Percentiles rank a stretch among this genome's conserved stretches.
Evolutionary conservation across 495 filamentous ascomycete species (phyloP).

Genomic region (Aspergillus conjunctus): DNA sequence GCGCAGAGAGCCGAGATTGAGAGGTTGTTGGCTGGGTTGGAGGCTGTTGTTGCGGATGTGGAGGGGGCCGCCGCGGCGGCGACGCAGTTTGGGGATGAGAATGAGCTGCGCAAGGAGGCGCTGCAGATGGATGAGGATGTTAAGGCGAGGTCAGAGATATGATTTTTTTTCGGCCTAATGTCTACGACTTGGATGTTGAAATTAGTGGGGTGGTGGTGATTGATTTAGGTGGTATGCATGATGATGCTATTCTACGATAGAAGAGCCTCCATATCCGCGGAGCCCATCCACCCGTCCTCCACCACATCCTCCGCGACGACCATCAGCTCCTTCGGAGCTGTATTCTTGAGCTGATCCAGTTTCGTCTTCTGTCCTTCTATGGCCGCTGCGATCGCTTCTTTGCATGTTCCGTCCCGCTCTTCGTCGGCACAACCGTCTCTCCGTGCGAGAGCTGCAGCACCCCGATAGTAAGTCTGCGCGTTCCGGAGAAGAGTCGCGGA

Average conservation of each 20-base stretch:
- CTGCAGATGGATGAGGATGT: slow-evolving; percentile 48
- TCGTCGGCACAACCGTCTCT: slow-evolving; percentile 46
- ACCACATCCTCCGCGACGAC: slow-evolving; percentile 50
- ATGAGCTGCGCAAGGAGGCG: slow-evolving; percentile 46
- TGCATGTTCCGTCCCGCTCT: slow-evolving; percentile 48
- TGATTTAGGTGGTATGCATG: slow-evolving; percentile 11
- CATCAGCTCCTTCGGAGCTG: slow-evolving; percentile 34
- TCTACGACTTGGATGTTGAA: neutral
- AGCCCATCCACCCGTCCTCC: slow-evolving; percentile 50
- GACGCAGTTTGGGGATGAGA: slow-evolving; percentile 41
- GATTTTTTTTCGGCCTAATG: slow-evolving; percentile 5
- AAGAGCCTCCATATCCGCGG: slow-evolving; percentile 38
- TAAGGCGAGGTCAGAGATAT: slow-evolving; percentile 32
- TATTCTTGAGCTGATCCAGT: slow-evolving; percentile 40
- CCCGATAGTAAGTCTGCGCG: slow-evolving; percentile 65
- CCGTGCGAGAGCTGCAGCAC: slow-evolving; percentile 53
- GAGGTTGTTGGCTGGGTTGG: slow-evolving; percentile 62
- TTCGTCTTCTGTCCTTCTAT: slow-evolving; percentile 46
- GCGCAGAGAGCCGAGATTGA: slow-evolving; percentile 76
- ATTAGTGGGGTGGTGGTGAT: neutral
- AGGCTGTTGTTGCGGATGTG: slow-evolving; percentile 68
- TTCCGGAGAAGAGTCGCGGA: slow-evolving; percentile 57
- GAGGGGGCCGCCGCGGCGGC: slow-evolving; percentile 61
- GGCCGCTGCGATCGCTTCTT: slow-evolving; percentile 49
- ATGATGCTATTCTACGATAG: slow-evolving; percentile 32